These are phyloP conservation scores for Ophiostoma montium DNA, from an alignment of 2,329 filamentous ascomycete genomes.

Conservation along the genomic window DNA sequence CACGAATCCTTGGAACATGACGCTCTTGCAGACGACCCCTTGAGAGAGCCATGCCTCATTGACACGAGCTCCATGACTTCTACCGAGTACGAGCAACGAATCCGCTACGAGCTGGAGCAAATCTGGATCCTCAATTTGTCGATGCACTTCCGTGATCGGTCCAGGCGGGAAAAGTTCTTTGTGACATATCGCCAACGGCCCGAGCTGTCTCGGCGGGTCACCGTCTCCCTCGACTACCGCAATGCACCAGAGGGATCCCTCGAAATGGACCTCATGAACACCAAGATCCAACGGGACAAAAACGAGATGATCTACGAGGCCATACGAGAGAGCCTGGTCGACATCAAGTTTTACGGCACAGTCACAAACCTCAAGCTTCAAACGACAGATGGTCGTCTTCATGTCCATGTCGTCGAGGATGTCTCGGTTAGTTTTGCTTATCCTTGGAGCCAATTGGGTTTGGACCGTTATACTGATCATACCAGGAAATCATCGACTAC, in stretches of 20 bases:
- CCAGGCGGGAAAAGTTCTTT: slow-evolving; percentile 93
- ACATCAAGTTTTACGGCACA: slow-evolving; percentile 91
- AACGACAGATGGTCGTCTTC: slow-evolving; percentile 72
- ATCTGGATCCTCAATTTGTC: slow-evolving; percentile 95
- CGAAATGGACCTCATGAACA: slow-evolving; percentile 64
- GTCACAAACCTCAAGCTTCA: slow-evolving; percentile 93
- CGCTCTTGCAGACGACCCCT: neutral
- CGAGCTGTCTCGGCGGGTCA: slow-evolving; percentile 72
- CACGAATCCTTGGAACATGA: neutral
- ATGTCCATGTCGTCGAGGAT: slow-evolving; percentile 97
- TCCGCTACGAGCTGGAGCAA: slow-evolving; percentile 70
- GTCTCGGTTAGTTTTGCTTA: slow-evolving; percentile 46
- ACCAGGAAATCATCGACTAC: slow-evolving; percentile 75
- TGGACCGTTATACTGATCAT: neutral
- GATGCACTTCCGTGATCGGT: slow-evolving; percentile 94
- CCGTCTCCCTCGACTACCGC: slow-evolving; percentile 86
- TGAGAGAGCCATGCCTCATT: slow-evolving; percentile 12
- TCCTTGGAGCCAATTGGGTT: neutral
- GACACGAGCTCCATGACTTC: slow-evolving; percentile 36
- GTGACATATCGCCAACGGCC: slow-evolving; percentile 79
- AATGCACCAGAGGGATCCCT: slow-evolving; percentile 66
- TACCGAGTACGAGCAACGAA: slow-evolving; percentile 44
- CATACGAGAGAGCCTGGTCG: slow-evolving; percentile 78
- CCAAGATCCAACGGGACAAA: slow-evolving; percentile 81
- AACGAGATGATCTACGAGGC: slow-evolving; percentile 87